Evolutionary conservation across 306 rosid genomes (phyloP).

Genomic region (Dalbergia cochinchinensis): DNA sequence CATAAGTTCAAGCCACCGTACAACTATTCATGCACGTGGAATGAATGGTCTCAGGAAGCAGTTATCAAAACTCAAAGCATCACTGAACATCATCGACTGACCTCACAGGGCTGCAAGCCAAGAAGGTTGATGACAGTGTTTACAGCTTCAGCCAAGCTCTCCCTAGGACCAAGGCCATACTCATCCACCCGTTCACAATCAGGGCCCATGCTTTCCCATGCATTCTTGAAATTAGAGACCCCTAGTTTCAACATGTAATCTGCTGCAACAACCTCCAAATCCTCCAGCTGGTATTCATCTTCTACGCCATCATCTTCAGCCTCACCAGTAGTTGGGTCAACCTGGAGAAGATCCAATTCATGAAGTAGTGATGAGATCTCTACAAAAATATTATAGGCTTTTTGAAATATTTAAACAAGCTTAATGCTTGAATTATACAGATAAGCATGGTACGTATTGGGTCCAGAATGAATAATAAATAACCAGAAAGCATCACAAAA

Average conservation of each 20-base stretch:
- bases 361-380: conserved; percentile 32
- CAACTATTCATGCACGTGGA: conserved; percentile 12
- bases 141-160: conserved; percentile 89
- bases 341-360: conserved; percentile 59
- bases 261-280: conserved; percentile 89
- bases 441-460: conserved; percentile 2
- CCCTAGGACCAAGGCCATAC: conserved; percentile 95
- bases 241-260: conserved; percentile 88
- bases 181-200: conserved; percentile 92
- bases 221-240: conserved; percentile 91
- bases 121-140: conserved; percentile 82
- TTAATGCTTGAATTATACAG: conserved; percentile 19
- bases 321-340: conserved; percentile 87
- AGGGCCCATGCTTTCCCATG: conserved; percentile 88
- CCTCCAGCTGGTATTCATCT: conserved; percentile 97
- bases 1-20: conserved; percentile 5
- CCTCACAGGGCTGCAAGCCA: conserved; percentile 99
- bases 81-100: conserved; percentile 43
- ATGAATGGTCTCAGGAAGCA: conserved; percentile 14
- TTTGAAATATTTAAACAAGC: conserved; percentile 37
- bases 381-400: conserved; percentile 30
- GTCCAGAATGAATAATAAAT: conserved; percentile 9
- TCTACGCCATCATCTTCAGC: conserved; percentile 93
- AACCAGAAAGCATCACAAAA: conserved; percentile 19
- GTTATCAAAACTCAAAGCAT: conserved; percentile 18